phyloP scores from a whole-genome alignment of 106 monocot genomes.

The Dendrobium officinale region DNA sequence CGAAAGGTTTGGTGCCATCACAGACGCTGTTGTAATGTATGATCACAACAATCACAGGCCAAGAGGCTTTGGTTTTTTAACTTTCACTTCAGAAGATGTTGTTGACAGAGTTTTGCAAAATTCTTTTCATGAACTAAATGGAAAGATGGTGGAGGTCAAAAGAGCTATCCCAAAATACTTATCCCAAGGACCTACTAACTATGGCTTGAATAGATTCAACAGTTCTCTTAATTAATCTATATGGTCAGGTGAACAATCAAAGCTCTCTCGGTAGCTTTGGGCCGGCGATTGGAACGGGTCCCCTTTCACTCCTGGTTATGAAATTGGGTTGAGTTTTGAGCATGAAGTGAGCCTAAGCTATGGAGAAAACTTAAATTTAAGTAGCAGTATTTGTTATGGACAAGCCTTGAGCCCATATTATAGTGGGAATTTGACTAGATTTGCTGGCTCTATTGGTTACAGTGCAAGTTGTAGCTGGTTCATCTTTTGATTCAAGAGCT shows the following conservation, averaged over 20 bases:
- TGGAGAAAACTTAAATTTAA: slow-evolving; percentile 37
- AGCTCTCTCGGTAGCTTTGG: slow-evolving; percentile 46
- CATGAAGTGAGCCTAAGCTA: slow-evolving; percentile 38
- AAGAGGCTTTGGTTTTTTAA: slow-evolving; percentile 35
- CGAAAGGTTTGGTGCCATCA: slow-evolving; percentile 30
- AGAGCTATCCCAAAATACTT: slow-evolving; percentile 31
- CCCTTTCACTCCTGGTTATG: slow-evolving; percentile 57
- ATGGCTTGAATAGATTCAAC: slow-evolving; percentile 30
- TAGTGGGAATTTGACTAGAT: slow-evolving; percentile 42
- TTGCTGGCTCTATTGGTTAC: slow-evolving; percentile 33
- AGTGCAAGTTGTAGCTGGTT: slow-evolving; percentile 34
- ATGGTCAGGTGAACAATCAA: slow-evolving; percentile 39
- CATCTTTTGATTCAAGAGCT: slow-evolving; percentile 36
- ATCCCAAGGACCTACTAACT: slow-evolving; percentile 30
- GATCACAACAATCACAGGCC: slow-evolving; percentile 38
- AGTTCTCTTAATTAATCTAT: slow-evolving; percentile 42
- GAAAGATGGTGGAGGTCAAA: slow-evolving; percentile 41
- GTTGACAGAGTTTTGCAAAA: slow-evolving; percentile 27
- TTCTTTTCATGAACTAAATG: slow-evolving; percentile 31
- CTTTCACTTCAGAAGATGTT: slow-evolving; percentile 29
- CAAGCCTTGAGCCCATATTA: slow-evolving; percentile 36
- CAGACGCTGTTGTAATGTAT: slow-evolving; percentile 35
- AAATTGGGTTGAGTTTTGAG: slow-evolving; percentile 67
- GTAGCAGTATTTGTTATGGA: slow-evolving; percentile 35
- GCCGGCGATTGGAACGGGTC: slow-evolving; percentile 46